These are phyloP conservation scores for Coemansia sp. DNA, from an alignment of 192 early-diverging fungal genomes.

Conservation along the genomic window DNA sequence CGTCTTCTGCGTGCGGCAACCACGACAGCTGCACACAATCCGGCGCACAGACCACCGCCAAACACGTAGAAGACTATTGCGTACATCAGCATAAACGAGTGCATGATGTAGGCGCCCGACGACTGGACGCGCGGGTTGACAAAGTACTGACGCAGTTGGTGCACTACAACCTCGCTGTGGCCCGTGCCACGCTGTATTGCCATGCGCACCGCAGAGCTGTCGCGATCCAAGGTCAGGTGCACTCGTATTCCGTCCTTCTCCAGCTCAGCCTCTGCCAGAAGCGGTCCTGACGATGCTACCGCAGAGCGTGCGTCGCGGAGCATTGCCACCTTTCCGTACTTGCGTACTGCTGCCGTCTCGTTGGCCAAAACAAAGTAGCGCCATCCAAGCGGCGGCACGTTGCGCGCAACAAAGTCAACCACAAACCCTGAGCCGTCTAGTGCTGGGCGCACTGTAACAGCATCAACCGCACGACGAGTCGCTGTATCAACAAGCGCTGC, in stretches of 20 bases:
- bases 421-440: neutral
- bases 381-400: slow-evolving; percentile 27
- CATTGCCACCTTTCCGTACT: neutral
- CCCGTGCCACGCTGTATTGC: neutral
- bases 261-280: slow-evolving; percentile 6
- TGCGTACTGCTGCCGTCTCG: neutral
- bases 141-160: slow-evolving; percentile 42
- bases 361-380: slow-evolving; percentile 21
- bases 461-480: neutral
- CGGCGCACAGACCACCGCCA: slow-evolving; percentile 22
- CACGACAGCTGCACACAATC: neutral
- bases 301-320: neutral
- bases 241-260: slow-evolving; percentile 20
- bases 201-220: slow-evolving; percentile 14
- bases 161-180: slow-evolving; percentile 16
- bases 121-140: slow-evolving; percentile 45
- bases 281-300: neutral
- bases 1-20: neutral
- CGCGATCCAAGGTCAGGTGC: slow-evolving; percentile 3
- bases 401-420: slow-evolving; percentile 37
- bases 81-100: slow-evolving; percentile 54
- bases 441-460: neutral
- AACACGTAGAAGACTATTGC: slow-evolving; percentile 29
- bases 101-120: slow-evolving; percentile 53
- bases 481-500: slow-evolving; percentile 19